Evolutionary conservation across 23 red algal genomes (phyloP), one percentile per base, ranked within the genome.

Genomic region (Gracilaria gracilis): DNA sequence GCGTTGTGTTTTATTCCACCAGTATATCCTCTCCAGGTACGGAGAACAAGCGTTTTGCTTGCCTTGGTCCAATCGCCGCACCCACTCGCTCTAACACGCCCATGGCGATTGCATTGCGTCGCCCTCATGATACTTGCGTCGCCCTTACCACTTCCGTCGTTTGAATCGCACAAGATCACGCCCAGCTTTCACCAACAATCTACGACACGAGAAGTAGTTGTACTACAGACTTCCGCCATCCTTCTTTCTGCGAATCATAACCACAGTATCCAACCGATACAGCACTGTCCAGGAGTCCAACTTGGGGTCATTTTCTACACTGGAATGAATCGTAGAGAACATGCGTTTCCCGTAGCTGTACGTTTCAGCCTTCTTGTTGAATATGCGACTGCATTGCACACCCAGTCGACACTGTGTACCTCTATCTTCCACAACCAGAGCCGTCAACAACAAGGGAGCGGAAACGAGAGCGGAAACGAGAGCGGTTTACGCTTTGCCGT

Each of bases 271-370:
- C n/a, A 62, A 87, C 9, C 61, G 62, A 71, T 65, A 75, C 23
- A 87, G 21, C 13, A 87, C 33, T 0, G 83, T 87, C 83, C 83
- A 87, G 13, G 31, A 28, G 37, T 87, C 83, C 61, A 62, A 73
- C 15, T 71, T 47, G 0, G 83, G 83, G 7, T 87, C 23, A 19
- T 46, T 19, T 33, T 87, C 83, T 31, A 42, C 25, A 48, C 72
- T 74, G 65, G 61, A 61, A 87, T 87, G 83, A 46, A 87, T 51
- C 14, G 83, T n/a, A n/a, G n/a, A n/a, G n/a, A n/a, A n/a, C n/a
- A n/a, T n/a, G n/a, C n/a, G n/a, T n/a, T n/a, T n/a, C 74, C 72
- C 83, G 16, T 55, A 74, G 12, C 33, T 31, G 28, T 38, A 53
- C 31, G 83, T 31, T 19, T 73, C 35, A 71, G 83, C 34, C n/a